A percentile compares a stretch with the other conserved stretches of the same genome.
Conservation (phyloP, 2,329 filamentous ascomycete species). For the Sclerotinia glacialis region DNA sequence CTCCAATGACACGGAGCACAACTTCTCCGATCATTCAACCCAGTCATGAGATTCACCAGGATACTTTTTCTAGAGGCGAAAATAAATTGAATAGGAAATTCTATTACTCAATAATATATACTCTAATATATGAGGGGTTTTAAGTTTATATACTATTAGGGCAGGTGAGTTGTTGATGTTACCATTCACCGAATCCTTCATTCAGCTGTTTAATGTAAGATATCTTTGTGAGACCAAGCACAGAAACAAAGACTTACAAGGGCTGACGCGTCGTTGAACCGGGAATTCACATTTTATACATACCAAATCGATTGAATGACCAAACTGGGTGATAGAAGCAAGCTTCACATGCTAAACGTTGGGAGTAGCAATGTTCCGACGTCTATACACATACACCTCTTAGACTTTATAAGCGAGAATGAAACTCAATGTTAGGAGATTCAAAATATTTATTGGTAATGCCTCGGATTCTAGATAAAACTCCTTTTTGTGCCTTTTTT, state of each 20-base stretch:
- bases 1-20: neutral
- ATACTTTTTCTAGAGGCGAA: neutral
- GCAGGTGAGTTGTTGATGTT: neutral
- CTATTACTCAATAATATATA: neutral
- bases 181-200: neutral
- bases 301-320: neutral
- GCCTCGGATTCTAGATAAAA: conserved; percentile 36
- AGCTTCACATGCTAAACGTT: neutral
- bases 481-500: conserved; percentile 37
- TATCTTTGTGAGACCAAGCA: neutral
- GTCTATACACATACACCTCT: too few species aligned
- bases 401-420: conserved; percentile 1
- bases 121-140: neutral
- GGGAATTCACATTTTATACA: neutral
- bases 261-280: neutral
- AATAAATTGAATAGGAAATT: neutral
- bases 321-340: neutral
- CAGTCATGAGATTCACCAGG: conserved; percentile 7
- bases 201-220: neutral
- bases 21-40: conserved; percentile 17
- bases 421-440: conserved; percentile 20
- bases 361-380: neutral
- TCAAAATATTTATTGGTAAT: conserved; percentile 32
- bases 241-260: neutral
- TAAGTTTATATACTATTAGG: neutral